These are phyloP conservation scores for Ceratocystis colombiana DNA, from an alignment of 2,329 filamentous ascomycete species.

Conservation along the genomic window DNA sequence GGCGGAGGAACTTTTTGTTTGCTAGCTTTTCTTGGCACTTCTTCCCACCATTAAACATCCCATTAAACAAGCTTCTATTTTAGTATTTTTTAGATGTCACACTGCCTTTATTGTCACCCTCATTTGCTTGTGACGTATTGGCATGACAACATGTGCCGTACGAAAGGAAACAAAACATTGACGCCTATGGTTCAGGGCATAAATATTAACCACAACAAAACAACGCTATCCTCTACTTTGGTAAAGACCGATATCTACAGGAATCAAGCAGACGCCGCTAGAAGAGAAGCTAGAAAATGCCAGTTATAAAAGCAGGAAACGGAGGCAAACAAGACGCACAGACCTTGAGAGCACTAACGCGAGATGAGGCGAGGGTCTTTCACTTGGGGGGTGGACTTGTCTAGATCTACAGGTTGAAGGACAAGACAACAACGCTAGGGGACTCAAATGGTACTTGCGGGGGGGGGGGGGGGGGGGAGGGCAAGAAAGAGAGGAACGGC, in stretches of 20 bases:
- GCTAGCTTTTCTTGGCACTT: not conserved
- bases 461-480: not conserved
- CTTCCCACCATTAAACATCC: constrained; percentile 1
- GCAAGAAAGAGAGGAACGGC: not conserved
- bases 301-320: too few species aligned
- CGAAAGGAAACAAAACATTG: not conserved
- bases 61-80: constrained; percentile 13
- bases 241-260: not conserved
- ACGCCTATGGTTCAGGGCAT: not conserved
- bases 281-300: not conserved
- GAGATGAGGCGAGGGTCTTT: too few species aligned
- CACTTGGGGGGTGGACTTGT: not conserved
- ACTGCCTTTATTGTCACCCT: not conserved
- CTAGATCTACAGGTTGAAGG: constrained; percentile 1
- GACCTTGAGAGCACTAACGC: not conserved
- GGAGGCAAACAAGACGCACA: not conserved
- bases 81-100: constrained; percentile 1
- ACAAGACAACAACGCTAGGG: not conserved
- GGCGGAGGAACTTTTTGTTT: constrained; percentile 4
- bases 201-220: not conserved
- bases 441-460: not conserved
- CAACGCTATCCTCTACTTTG: too few species aligned
- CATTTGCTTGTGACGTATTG: not conserved
- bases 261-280: not conserved
- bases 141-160: constrained; percentile 1